Evolutionary conservation across 495 filamentous ascomycete genomes (phyloP).

Genomic region (Daldinia grandis): DNA sequence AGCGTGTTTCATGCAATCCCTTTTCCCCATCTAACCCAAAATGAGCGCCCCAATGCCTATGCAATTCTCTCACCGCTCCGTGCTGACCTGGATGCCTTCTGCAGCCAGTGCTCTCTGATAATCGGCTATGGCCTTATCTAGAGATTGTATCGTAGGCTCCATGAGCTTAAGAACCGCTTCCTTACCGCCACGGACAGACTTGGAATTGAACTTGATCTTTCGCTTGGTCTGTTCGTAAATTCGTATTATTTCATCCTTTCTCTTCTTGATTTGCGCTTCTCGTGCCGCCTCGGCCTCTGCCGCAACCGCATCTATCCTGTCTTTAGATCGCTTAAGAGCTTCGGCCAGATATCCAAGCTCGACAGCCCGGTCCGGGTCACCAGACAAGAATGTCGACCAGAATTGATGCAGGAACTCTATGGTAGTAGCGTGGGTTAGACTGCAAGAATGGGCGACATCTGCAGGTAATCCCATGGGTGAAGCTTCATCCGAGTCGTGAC

Average conservation of each 20-base stretch:
- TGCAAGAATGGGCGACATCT: conserved; percentile 73
- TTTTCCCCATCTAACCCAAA: conserved; percentile 9
- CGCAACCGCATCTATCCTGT: conserved; percentile 84
- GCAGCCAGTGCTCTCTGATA: conserved; percentile 71
- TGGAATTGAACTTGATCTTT: conserved; percentile 70
- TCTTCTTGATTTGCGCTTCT: conserved; percentile 65
- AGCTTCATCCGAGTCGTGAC: conserved; percentile 50
- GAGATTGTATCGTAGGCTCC: conserved; percentile 70
- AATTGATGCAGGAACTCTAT: conserved; percentile 97
- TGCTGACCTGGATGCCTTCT: conserved; percentile 58
- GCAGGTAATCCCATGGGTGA: conserved; percentile 70
- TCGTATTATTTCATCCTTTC: conserved; percentile 74
- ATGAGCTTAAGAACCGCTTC: conserved; percentile 79
- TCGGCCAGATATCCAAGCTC: conserved; percentile 81
- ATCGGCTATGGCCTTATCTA: conserved; percentile 68
- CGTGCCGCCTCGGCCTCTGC: conserved; percentile 79
- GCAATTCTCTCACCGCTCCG: conserved; percentile 34
- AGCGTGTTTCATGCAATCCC: not conserved
- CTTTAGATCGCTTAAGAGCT: conserved; percentile 74
- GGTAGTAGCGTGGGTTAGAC: conserved; percentile 88
- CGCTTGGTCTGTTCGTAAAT: conserved; percentile 73
- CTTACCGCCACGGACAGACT: conserved; percentile 73
- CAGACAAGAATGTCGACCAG: conserved; percentile 88
- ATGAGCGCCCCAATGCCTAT: conserved; percentile 26
- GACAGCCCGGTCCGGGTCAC: conserved; percentile 75